Evolutionary conservation across 2,329 filamentous ascomycete genomes (phyloP).

Genomic region (Cercospora sp.): DNA sequence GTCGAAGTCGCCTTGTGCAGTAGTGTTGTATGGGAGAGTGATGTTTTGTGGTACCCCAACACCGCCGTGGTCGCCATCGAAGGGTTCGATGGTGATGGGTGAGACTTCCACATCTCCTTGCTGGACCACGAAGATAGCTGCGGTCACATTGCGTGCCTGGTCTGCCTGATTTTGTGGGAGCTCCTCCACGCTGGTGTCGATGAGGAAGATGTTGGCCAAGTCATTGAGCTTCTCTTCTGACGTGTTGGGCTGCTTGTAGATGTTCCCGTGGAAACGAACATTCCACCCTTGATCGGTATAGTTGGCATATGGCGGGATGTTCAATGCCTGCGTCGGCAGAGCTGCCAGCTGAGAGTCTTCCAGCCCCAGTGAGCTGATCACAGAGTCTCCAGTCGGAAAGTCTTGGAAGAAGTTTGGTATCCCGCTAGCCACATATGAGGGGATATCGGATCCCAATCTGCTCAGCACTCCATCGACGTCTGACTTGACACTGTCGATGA

Average conservation of each 20-base stretch:
- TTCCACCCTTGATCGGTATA: constrained; percentile 79
- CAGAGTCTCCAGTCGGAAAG: constrained; percentile 60
- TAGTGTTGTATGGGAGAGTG: constrained; percentile 65
- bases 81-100: constrained; percentile 62
- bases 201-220: constrained; percentile 69
- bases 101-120: constrained; percentile 62
- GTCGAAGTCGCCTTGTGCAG: constrained; percentile 69
- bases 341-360: constrained; percentile 60
- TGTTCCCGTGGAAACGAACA: constrained; percentile 73
- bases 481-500: constrained; percentile 53
- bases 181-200: constrained; percentile 62
- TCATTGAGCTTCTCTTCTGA: constrained; percentile 64
- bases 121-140: constrained; percentile 73
- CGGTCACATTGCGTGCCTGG: constrained; percentile 72
- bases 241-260: constrained; percentile 76
- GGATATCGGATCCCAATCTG: constrained; percentile 56
- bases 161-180: constrained; percentile 60
- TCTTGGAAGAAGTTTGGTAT: constrained; percentile 68
- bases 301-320: constrained; percentile 67
- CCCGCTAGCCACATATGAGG: constrained; percentile 61
- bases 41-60: constrained; percentile 58
- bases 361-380: constrained; percentile 63
- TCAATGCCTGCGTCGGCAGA: constrained; percentile 68
- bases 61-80: constrained; percentile 52
- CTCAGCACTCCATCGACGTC: constrained; percentile 45